Evolutionary conservation across 371 early-diverging fungal genomes (phyloP), one percentile per base, ranked within the genome.

Genomic region (Mucor irregularis): DNA sequence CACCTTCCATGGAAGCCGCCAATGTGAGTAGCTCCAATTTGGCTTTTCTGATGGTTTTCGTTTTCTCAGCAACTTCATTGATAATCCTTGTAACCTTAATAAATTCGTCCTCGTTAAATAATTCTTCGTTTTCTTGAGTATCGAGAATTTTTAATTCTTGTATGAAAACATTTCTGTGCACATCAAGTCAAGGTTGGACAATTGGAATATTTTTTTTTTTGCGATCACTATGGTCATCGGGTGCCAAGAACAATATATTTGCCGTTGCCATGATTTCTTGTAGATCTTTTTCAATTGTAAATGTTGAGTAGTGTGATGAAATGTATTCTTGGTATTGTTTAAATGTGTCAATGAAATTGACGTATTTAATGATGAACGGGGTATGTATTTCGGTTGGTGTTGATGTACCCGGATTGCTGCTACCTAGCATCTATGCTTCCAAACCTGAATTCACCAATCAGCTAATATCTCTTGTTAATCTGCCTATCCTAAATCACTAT

Each of bases 91-190:
- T 47, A 33, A 47, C 48, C 30, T 30, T 47, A 21, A 47, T 47
- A 47, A 47, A 47, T 47, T 47, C 48, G 48, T 47, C 48, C 19
- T 47, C 48, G 48, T 47, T 47, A 49, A 49, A 49, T 47, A 47
- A 47, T 47, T 47, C 48, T 47, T 47, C 48, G 31, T 33, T 49
- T 47, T 33, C 48, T 47, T 47, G 48, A 33, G 48, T 47, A 47
- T 47, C 48, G 49, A 49, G 49, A 49, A 49, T 49, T 49, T 35
- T 49, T 49, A 49, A 49, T 49, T 49, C 49, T 49, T 49, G 49
- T 49, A 49, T n/a, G n/a, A n/a, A n/a, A n/a, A 35, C 49, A 49
- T 51, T 49, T 49, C 17, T 49, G 25, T 21, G 26, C 22, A 44
- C 44, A 44, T 44, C 44, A 44, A 44, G 44, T 44, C 44, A 44